A percentile compares a stretch with the other conserved stretches of the same genome.
These are phyloP conservation scores for Zoysia matrella DNA, from an alignment of 202 grass and related monocot species.

Conservation along the genomic window DNA sequence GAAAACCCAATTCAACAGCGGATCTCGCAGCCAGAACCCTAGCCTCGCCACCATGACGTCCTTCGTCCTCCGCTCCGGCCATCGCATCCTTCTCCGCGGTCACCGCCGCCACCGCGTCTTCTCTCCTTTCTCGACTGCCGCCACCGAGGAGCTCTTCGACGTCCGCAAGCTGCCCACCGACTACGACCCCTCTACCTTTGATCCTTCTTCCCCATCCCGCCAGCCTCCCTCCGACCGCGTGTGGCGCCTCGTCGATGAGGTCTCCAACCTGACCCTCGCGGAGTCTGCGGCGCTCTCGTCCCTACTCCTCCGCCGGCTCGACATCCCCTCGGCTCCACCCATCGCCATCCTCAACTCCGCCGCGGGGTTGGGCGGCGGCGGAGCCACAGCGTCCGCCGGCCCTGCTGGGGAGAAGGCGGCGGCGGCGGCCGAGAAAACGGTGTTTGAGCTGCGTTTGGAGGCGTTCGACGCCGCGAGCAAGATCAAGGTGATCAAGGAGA, in stretches of 20 bases:
- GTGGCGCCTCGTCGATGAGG: constrained; percentile 92
- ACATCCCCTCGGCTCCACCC: constrained; percentile 53
- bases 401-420: constrained; percentile 49
- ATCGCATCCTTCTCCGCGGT: constrained; percentile 39
- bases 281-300: constrained; percentile 68
- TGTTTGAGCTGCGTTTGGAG: constrained; percentile 90
- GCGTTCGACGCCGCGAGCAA: constrained; percentile 81
- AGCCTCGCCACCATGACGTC: constrained; percentile 48
- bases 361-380: constrained; percentile 43
- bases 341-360: constrained; percentile 91
- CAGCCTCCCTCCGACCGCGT: constrained; percentile 77
- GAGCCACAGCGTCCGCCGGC: constrained; percentile 21
- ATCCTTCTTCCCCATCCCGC: constrained; percentile 57
- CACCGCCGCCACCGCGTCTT: constrained; percentile 10
- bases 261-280: constrained; percentile 68
- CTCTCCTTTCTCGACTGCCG: constrained; percentile 41
- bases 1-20: constrained; percentile 20
- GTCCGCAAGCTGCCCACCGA: constrained; percentile 78
- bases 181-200: constrained; percentile 75
- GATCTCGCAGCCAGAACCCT: constrained; percentile 52
- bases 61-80: constrained; percentile 65
- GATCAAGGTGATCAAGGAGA: constrained; percentile 98
- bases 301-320: constrained; percentile 64
- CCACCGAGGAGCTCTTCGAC: constrained; percentile 58
- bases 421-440: constrained; percentile 76